Evolutionary conservation across 257 asterid genomes (phyloP), one percentile per base, ranked within the genome.

Genomic region (Ilex aquifolium): DNA sequence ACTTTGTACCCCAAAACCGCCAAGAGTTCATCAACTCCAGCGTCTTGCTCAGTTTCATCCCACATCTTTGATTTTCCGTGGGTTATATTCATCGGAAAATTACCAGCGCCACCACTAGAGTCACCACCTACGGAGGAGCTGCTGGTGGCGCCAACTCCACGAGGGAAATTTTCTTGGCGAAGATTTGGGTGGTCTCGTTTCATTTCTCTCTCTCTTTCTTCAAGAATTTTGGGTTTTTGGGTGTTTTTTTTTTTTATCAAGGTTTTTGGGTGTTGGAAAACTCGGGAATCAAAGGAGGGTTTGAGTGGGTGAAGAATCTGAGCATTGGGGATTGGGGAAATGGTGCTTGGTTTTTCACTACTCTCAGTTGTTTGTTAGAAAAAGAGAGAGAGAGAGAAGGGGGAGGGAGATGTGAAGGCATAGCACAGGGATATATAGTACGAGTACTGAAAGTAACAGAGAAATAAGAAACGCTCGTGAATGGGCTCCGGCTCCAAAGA

Each of bases 11-110:
- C 57, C 5, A 53, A 17, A 4, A 53, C 30, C 5, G 57, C 57
- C 7, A 53, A 27, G 30, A 53, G 57, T 14, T 53, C 57, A n/a
- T 53, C 57, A 14, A 50, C 56, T 10, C 56, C 56, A 4, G 56
- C 56, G 8, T 53, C 57, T 53, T 53, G 11, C 15, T 53, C 57
- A 21, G 57, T 14, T 53, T 53, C 57, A 3, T 53, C 57, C 57
- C 57, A 53, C 7, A 53, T 14, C 57, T 53, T 53, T 4, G 57
- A n/a, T 14, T 53, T 53, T 2, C 57, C 57, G 10, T 4, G 14
- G 4, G 57, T 14, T 5, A 4, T 14, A 27, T 27, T 4, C 57
- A 53, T 53, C n/a, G 57, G 15, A 53, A 7, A 53, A 14, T 50
- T 50, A 14, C 13, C 13, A 53, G 10, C 5, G 15, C 30, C 10